These are phyloP conservation scores for Eucalyptus sp. DNA, from an alignment of 345 rosid genomes.

Conservation along the genomic window DNA sequence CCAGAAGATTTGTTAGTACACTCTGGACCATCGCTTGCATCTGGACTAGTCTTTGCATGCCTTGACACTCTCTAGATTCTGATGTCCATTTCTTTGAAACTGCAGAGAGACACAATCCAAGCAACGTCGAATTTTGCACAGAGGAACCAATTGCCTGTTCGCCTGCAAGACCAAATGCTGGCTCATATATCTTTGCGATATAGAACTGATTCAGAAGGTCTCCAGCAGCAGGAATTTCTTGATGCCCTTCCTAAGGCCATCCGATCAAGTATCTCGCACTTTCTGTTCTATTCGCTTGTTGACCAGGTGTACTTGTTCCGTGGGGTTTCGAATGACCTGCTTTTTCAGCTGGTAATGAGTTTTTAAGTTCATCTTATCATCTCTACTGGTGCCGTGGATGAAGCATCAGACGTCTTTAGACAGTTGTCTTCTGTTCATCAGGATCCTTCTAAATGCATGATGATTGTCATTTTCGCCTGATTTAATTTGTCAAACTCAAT, in stretches of 20 bases:
- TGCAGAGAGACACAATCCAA: slow-evolving; percentile 78
- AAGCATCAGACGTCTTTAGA: background rate
- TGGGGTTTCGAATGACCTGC: slow-evolving; percentile 84
- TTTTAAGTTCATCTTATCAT: background rate
- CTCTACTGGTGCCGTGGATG: background rate
- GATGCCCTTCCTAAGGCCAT: slow-evolving; percentile 88
- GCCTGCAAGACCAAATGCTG: slow-evolving; percentile 87
- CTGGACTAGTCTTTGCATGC: background rate
- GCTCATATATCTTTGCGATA: slow-evolving; percentile 78
- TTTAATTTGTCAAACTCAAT: background rate
- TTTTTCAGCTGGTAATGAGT: slow-evolving; percentile 78
- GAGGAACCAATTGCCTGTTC: slow-evolving; percentile 64
- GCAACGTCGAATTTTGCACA: slow-evolving; percentile 70
- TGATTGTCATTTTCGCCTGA: background rate
- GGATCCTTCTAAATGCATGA: background rate
- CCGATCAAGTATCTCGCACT: slow-evolving; percentile 64
- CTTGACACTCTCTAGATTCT: background rate
- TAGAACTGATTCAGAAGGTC: slow-evolving; percentile 80
- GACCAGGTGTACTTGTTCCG: slow-evolving; percentile 73
- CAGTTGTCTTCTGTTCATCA: background rate
- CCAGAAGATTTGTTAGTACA: slow-evolving; percentile 72
- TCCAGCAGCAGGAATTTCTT: slow-evolving; percentile 84
- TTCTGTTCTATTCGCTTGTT: slow-evolving; percentile 66
- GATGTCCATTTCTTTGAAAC: background rate
- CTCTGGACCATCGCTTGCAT: background rate